Evolutionary conservation across 495 filamentous ascomycete genomes (phyloP), one percentile per base, ranked within the genome.

Genomic region (Penicillium psychrofluorescens): DNA sequence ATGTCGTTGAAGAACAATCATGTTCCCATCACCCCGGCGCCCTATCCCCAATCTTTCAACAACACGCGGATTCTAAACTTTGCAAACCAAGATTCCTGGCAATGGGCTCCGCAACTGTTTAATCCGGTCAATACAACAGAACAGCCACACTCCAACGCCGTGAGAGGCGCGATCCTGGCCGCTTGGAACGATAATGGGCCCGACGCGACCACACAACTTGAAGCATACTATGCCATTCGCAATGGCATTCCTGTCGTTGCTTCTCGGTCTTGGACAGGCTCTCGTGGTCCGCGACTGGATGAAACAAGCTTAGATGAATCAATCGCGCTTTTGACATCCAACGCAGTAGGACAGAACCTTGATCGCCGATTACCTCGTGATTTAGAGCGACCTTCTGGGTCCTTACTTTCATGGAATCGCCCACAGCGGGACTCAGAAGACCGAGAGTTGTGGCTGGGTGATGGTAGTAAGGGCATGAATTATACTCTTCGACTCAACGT

Each of bases 131-230:
- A 77, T 35, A 36, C 41, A 0, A 72, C 67, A 0, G 54, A 67
- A 43, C 60, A 66, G 41, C 48, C 52, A 0, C 45, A 48, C 11
- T 55, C 52, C 7, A 56, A 55, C 8, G 52, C 55, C 1, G 71
- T 74, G 8, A 68, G 60, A 22, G 76, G 76, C 8, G 73, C 73
- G 6, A 72, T 76, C 5, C 50, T 78, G 34, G 76, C 75, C 0
- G 72, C 73, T 2, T 79, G 76, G 76, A 79, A 74, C 39, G 76
- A 79, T 39, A 77, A 74, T 35, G 76, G 76, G 0, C 71, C 75
- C 0, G 74, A 78, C 47, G 72, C 76, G 1, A 75, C 71, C 4
- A 79, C 76, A 1, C 75, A 79, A 40, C 51, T 78, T 0, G 76
- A 79, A 33, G 59, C 67, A 0, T 79, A 69, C 49, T 79, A 79